Conservation (phyloP, 805 yeast species). For the Teunomyces lycoperdinae region DNA sequence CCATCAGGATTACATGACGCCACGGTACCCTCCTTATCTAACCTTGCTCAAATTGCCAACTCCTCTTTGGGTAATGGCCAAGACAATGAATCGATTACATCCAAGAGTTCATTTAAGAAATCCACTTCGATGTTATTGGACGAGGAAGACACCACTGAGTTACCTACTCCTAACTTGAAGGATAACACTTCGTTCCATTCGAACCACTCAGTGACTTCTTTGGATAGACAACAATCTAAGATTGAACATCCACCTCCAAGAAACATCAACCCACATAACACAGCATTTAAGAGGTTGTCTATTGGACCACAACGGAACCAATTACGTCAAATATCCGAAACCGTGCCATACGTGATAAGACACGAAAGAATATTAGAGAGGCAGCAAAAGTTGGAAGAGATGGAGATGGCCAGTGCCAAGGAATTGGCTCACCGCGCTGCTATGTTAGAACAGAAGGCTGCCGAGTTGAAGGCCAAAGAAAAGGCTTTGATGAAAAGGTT, state of each 20-base stretch:
- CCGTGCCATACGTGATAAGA: constrained; percentile 79
- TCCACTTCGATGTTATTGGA: constrained; percentile 38
- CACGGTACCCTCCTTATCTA: constrained; percentile 55
- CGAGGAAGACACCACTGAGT: constrained; percentile 16
- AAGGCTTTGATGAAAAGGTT: constrained; percentile 46
- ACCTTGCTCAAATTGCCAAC: constrained; percentile 51
- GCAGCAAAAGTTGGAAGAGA: constrained; percentile 74
- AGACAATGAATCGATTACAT: constrained; percentile 17
- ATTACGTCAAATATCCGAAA: constrained; percentile 74
- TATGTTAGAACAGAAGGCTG: constrained; percentile 71
- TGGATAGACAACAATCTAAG: constrained; percentile 13
- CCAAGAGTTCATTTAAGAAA: constrained; percentile 21
- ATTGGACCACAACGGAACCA: constrained; percentile 56
- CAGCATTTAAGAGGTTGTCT: constrained; percentile 42
- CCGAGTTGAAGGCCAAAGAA: constrained; percentile 66
- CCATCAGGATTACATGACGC: constrained; percentile 2
- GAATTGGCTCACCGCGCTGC: constrained; percentile 75
- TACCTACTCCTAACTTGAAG: constrained; percentile 24
- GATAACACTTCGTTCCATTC: constrained; percentile 30
- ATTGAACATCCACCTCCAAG: constrained; percentile 14
- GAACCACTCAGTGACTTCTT: constrained; percentile 28
- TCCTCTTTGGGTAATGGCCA: constrained; percentile 12
- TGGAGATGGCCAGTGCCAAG: constrained; percentile 74
- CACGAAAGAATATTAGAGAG: constrained; percentile 73
- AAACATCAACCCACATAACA: constrained; percentile 20